Evolutionary conservation across 179 eudicot species (phyloP).

Genomic region (Pouteria campechiana): DNA sequence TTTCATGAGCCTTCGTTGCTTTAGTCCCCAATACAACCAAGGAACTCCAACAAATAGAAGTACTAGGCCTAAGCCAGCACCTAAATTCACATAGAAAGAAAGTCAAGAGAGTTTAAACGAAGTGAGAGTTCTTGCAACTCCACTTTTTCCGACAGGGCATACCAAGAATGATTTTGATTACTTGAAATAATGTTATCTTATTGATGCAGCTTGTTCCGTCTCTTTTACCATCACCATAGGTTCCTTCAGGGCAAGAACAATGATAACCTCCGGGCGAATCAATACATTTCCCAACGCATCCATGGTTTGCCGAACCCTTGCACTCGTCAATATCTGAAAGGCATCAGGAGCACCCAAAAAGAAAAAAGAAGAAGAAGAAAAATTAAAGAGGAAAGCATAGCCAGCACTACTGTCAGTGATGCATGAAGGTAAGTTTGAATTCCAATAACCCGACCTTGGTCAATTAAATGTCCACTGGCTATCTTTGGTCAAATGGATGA

Average conservation of each 20-base stretch:
- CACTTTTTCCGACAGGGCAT: neutral
- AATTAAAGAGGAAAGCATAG: no score
- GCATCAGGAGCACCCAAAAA: no score
- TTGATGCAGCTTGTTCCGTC: slow-evolving; percentile 20
- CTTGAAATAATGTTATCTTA: slow-evolving; percentile 9
- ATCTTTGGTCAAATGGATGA: no score
- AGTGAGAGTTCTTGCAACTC: no score
- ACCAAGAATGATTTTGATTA: slow-evolving; percentile 22
- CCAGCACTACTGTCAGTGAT: neutral
- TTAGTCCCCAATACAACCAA: neutral
- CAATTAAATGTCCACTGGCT: neutral
- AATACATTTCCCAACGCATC: slow-evolving; percentile 5
- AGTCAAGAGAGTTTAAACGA: neutral
- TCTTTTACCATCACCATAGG: slow-evolving; percentile 23
- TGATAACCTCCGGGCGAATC: slow-evolving; percentile 14
- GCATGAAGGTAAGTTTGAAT: no score
- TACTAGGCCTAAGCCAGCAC: neutral
- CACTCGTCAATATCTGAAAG: slow-evolving; percentile 18
- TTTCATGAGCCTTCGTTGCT: neutral
- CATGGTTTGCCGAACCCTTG: neutral
- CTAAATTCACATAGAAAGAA: no score
- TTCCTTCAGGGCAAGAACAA: slow-evolving; percentile 26
- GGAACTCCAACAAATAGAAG: neutral
- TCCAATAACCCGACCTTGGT: no score
- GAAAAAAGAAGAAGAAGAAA: no score